Percentiles rank a stretch among this genome's conserved stretches.
Conservation (phyloP, 495 filamentous ascomycete genomes). For the Daldinia vernicosa region DNA sequence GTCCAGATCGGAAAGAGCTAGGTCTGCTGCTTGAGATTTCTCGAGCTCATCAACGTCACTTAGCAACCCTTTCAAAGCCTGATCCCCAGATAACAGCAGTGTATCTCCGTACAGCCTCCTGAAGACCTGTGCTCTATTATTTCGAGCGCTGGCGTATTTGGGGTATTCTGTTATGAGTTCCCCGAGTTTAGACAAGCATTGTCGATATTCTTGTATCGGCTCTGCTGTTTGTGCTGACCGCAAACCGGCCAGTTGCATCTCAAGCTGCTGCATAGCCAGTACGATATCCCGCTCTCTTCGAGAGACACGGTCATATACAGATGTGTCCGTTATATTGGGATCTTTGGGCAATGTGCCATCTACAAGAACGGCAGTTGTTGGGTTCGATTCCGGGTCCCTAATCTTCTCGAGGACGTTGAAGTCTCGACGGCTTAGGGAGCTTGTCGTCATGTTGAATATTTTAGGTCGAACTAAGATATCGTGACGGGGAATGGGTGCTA, state of each 20-base stretch:
- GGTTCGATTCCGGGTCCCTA: constrained; percentile 79
- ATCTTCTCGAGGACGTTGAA: constrained; percentile 77
- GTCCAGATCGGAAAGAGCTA: constrained; percentile 67
- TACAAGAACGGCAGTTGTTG: constrained; percentile 61
- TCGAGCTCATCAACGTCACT: constrained; percentile 42
- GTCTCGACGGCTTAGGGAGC: constrained; percentile 73
- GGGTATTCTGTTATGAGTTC: constrained; percentile 66
- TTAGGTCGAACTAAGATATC: not conserved
- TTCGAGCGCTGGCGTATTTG: constrained; percentile 75
- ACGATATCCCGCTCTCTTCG: constrained; percentile 60
- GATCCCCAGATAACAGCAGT: constrained; percentile 49
- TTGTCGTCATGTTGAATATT: constrained; percentile 53
- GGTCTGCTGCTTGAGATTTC: constrained; percentile 47
- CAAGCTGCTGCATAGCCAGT: constrained; percentile 57
- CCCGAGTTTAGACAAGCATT: constrained; percentile 57
- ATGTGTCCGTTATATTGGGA: constrained; percentile 60
- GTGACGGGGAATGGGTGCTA: not conserved
- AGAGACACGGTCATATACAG: constrained; percentile 50
- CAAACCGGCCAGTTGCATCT: constrained; percentile 55
- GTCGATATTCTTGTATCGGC: constrained; percentile 50
- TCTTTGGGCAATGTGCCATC: constrained; percentile 67
- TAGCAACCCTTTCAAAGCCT: constrained; percentile 43
- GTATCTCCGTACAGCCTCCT: constrained; percentile 66
- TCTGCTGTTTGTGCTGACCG: constrained; percentile 40
- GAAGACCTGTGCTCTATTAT: constrained; percentile 78